Percentiles rank a stretch among this genome's conserved stretches.
Evolutionary conservation across 2,329 filamentous ascomycete genomes (phyloP).

Genomic region (Rachicladosporium sp.): DNA sequence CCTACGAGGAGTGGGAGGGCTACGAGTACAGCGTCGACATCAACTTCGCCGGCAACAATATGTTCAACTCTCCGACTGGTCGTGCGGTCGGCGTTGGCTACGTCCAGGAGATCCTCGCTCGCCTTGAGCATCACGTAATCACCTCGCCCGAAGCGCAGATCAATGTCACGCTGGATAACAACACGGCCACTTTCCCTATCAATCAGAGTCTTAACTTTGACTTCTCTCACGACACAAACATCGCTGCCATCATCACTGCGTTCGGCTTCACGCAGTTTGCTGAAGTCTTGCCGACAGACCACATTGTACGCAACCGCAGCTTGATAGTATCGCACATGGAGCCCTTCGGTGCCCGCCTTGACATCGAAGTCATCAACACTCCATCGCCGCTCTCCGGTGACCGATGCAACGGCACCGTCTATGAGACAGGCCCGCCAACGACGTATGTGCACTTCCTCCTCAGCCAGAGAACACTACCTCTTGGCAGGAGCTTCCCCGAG

Average conservation of each 20-base stretch:
- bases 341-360: conserved; percentile 59
- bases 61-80: conserved; percentile 52
- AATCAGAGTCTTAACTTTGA: conserved; percentile 65
- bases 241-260: conserved; percentile 53
- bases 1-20: conserved; percentile 59
- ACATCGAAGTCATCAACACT: conserved; percentile 61
- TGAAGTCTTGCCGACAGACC: conserved; percentile 42
- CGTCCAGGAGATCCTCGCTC: conserved; percentile 60
- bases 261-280: conserved; percentile 62
- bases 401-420: conserved; percentile 35
- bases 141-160: conserved; percentile 29
- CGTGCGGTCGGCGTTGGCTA: conserved; percentile 63
- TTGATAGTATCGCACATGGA: conserved; percentile 56
- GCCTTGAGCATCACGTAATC: conserved; percentile 50
- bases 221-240: conserved; percentile 59
- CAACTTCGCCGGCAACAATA: conserved; percentile 45
- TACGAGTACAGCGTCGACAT: conserved; percentile 63
- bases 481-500: conserved; percentile 52
- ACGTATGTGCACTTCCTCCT: conserved; percentile 63
- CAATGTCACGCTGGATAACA: conserved; percentile 60
- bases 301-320: conserved; percentile 43
- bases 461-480: conserved; percentile 55
- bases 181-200: conserved; percentile 55
- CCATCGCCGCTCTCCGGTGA: conserved; percentile 49
- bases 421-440: conserved; percentile 39